Conservation (phyloP, 495 filamentous ascomycete species). For the Podospora pseudoanserina region DNA sequence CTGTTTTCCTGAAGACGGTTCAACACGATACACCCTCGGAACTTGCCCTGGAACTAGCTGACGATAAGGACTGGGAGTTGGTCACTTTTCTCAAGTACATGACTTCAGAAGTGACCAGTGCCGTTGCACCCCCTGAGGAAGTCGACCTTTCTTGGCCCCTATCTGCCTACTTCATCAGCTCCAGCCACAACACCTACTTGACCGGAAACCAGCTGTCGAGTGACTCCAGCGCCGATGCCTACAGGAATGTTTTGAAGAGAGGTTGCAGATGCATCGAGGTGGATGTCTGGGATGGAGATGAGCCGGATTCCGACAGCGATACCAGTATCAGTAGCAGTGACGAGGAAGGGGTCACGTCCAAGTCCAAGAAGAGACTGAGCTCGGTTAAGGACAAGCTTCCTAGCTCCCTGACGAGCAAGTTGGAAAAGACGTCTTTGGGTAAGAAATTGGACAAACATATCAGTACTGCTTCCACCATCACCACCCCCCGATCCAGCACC, state of each 20-base stretch:
- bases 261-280: slow-evolving; percentile 95
- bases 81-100: slow-evolving; percentile 57
- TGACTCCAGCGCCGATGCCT: slow-evolving; percentile 73
- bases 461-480: slow-evolving; percentile 8
- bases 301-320: slow-evolving; percentile 39
- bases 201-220: slow-evolving; percentile 89
- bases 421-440: slow-evolving; percentile 40
- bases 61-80: slow-evolving; percentile 38
- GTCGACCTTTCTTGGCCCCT: slow-evolving; percentile 63
- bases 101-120: slow-evolving; percentile 52
- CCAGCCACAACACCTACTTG: slow-evolving; percentile 93
- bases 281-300: slow-evolving; percentile 89
- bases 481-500: background rate
- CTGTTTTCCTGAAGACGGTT: slow-evolving; percentile 36
- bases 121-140: slow-evolving; percentile 35
- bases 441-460: slow-evolving; percentile 34
- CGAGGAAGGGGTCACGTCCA: slow-evolving; percentile 24
- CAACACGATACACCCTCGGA: slow-evolving; percentile 38
- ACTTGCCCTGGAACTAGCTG: slow-evolving; percentile 17
- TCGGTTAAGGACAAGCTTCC: slow-evolving; percentile 39
- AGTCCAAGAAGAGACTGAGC: slow-evolving; percentile 13
- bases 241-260: slow-evolving; percentile 73
- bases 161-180: slow-evolving; percentile 85
- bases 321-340: slow-evolving; percentile 29
- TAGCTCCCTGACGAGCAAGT: slow-evolving; percentile 33